These are phyloP conservation scores for Mycena metata DNA, from an alignment of 768 basidiomycete species.

Conservation along the genomic window DNA sequence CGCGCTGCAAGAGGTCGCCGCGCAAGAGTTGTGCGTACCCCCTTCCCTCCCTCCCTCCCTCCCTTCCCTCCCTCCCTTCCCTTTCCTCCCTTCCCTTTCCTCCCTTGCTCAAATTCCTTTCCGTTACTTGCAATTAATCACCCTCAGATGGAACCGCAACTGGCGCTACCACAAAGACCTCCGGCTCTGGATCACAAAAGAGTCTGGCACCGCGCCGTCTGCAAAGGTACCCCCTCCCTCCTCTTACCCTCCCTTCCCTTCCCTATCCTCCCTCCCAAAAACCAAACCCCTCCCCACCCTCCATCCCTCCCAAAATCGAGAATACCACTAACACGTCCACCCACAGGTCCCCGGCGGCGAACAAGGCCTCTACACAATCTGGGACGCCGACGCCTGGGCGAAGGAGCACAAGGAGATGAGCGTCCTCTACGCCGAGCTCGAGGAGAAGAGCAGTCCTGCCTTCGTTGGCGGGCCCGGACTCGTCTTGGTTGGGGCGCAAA, in stretches of 20 bases:
- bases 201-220: slow-evolving; percentile 81
- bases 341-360: slow-evolving; percentile 88
- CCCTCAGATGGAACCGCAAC: slow-evolving; percentile 93
- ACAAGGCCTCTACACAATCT: slow-evolving; percentile 90
- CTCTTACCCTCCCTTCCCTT: too few relatives aligned
- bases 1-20: slow-evolving; percentile 93
- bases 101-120: too few relatives aligned
- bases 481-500: slow-evolving; percentile 47
- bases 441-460: slow-evolving; percentile 69
- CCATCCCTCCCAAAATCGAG: too few relatives aligned
- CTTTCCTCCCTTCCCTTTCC: too few relatives aligned
- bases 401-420: slow-evolving; percentile 85
- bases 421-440: slow-evolving; percentile 51
- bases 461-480: slow-evolving; percentile 68
- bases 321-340: too few relatives aligned
- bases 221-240: slow-evolving; percentile 85
- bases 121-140: too few relatives aligned
- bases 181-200: slow-evolving; percentile 88
- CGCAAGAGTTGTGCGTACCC: slow-evolving; percentile 88
- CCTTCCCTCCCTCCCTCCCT: too few relatives aligned
- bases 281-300: too few relatives aligned
- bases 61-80: too few relatives aligned
- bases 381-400: slow-evolving; percentile 86
- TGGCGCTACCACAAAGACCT: slow-evolving; percentile 98
- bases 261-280: too few relatives aligned